These are phyloP conservation scores for Ceratopteris richardii DNA, from an alignment of 75 land plant genomes.

Conservation along the genomic window DNA sequence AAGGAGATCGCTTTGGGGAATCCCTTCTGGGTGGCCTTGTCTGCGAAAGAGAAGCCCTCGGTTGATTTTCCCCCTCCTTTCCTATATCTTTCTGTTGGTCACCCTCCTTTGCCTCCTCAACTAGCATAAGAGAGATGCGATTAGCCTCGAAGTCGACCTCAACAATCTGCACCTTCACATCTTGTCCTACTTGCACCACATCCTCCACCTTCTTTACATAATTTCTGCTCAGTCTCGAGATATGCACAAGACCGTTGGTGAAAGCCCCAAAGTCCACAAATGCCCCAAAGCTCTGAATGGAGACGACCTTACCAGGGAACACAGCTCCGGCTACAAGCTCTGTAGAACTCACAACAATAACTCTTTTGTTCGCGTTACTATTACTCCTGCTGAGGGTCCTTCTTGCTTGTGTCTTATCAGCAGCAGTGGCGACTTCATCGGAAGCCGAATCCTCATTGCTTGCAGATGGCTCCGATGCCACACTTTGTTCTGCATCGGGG, in stretches of 20 bases:
- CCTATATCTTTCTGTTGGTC: slow-evolving; percentile 2
- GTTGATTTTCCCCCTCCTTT: background rate
- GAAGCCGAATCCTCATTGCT: no score
- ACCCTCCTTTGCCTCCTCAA: slow-evolving; percentile 18
- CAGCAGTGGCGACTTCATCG: background rate
- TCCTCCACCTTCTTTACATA: slow-evolving; percentile 65
- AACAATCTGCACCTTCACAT: slow-evolving; percentile 76
- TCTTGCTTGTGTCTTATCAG: slow-evolving; percentile 8
- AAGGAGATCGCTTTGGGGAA: background rate
- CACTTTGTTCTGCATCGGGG: background rate
- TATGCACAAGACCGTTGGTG: slow-evolving; percentile 89
- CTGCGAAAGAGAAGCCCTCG: background rate
- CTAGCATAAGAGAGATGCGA: slow-evolving; percentile 54
- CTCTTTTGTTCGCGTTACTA: slow-evolving; percentile 39
- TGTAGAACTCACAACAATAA: slow-evolving; percentile 64
- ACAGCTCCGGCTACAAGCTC: slow-evolving; percentile 73
- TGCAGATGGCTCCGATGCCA: background rate
- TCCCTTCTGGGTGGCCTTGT: background rate
- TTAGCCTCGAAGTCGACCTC: slow-evolving; percentile 62
- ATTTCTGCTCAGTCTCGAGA: slow-evolving; percentile 67
- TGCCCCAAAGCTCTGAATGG: slow-evolving; percentile 91
- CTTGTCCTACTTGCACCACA: slow-evolving; percentile 80
- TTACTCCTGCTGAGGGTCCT: background rate
- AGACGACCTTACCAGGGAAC: slow-evolving; percentile 70
- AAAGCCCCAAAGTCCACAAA: slow-evolving; percentile 95